Evolutionary conservation across 2,329 filamentous ascomycete genomes (phyloP).

Genomic region (Gaeumannomyces tritici): DNA sequence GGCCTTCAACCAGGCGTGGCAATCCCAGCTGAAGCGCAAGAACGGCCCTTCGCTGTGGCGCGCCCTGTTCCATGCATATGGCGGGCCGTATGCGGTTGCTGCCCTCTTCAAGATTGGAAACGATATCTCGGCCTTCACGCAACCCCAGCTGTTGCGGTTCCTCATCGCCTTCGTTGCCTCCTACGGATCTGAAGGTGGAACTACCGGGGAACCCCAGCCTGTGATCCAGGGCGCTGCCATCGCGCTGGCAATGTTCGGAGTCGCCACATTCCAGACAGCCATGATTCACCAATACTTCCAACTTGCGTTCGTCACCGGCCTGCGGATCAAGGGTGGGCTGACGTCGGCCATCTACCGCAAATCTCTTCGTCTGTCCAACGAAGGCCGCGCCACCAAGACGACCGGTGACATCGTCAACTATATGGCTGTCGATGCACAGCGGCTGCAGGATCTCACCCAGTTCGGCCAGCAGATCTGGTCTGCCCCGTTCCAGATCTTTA

Average conservation of each 20-base stretch:
- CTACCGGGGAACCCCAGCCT: conserved; percentile 50
- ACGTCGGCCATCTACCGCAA: conserved; percentile 91
- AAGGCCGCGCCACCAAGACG: conserved; percentile 78
- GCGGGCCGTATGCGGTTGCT: conserved; percentile 71
- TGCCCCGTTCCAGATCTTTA: conserved; percentile 87
- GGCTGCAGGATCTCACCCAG: conserved; percentile 87
- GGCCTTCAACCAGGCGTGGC: conserved; percentile 67
- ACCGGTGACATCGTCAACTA: conserved; percentile 99
- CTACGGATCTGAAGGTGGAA: conserved; percentile 41
- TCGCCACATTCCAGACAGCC: conserved; percentile 77
- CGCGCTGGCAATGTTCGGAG: conserved; percentile 82
- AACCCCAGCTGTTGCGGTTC: conserved; percentile 80
- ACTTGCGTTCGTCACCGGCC: conserved; percentile 85
- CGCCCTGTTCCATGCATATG: conserved; percentile 75
- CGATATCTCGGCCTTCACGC: conserved; percentile 76
- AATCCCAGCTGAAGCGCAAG: conserved; percentile 56
- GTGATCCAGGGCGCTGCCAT: conserved; percentile 78
- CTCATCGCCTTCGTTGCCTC: conserved; percentile 81
- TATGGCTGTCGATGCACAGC: conserved; percentile 97
- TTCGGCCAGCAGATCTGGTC: conserved; percentile 96
- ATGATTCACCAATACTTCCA: conserved; percentile 98
- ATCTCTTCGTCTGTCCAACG: conserved; percentile 81
- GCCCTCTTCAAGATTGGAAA: conserved; percentile 83
- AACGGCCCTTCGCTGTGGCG: conserved; percentile 78
- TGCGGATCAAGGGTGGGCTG: conserved; percentile 88